A percentile compares a stretch with the other conserved stretches of the same genome.
phyloP scores from a whole-genome alignment of 352 stramenopile genomes.

The Pseudoperonospora humuli region DNA sequence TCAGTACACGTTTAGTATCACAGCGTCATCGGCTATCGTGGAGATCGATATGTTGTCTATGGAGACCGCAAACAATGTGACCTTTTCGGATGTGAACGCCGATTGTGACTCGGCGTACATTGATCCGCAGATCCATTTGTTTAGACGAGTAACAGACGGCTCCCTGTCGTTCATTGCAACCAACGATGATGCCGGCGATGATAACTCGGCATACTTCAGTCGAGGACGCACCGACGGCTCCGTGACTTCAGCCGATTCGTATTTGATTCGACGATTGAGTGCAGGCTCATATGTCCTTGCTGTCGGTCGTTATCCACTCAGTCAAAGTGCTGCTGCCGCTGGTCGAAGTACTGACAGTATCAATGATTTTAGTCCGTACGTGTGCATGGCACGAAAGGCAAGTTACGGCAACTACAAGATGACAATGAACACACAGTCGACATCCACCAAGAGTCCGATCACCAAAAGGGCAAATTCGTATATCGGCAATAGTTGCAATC shows the following conservation, averaged over 20 bases:
- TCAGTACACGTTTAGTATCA: constrained; percentile 45
- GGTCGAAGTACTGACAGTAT: constrained; percentile 31
- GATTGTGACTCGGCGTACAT: constrained; percentile 73
- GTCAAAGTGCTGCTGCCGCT: constrained; percentile 22
- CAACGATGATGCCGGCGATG: constrained; percentile 62
- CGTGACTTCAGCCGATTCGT: constrained; percentile 43
- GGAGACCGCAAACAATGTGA: constrained; percentile 37
- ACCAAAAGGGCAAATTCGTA: constrained; percentile 49
- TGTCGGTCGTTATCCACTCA: constrained; percentile 52
- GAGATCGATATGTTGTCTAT: constrained; percentile 64
- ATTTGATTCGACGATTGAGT: constrained; percentile 40
- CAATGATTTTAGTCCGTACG: constrained; percentile 47
- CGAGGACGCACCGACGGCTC: constrained; percentile 38
- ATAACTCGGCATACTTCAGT: constrained; percentile 34
- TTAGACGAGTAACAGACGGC: constrained; percentile 25
- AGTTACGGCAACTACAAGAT: constrained; percentile 69
- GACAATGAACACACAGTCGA: constrained; percentile 45
- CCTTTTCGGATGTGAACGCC: constrained; percentile 47
- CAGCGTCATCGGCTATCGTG: constrained; percentile 30
- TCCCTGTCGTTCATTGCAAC: constrained; percentile 32
- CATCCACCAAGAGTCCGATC: constrained; percentile 16
- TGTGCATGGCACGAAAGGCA: constrained; percentile 42
- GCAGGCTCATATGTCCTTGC: constrained; percentile 48
- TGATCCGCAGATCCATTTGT: constrained; percentile 55
- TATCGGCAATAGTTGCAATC: constrained; percentile 51